These are phyloP conservation scores for Powellomyces hirtus DNA, from an alignment of 192 early-diverging fungal genomes.

Conservation along the genomic window DNA sequence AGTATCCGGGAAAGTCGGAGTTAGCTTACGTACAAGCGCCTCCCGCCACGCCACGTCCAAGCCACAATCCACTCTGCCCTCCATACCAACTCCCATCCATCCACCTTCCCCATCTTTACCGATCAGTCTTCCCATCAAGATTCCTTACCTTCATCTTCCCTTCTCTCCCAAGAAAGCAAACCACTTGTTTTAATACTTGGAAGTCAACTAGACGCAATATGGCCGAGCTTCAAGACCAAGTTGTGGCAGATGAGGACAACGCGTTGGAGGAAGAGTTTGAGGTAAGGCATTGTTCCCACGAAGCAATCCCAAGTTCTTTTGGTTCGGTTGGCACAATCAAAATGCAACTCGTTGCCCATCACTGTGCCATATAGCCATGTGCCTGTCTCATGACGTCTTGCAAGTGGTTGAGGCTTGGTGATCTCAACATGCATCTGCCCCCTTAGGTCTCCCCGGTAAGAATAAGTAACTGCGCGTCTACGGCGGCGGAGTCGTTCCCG, in stretches of 20 bases:
- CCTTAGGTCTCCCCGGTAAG: constrained; percentile 16
- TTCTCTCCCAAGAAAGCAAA: neutral
- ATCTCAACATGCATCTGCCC: neutral
- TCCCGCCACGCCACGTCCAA: neutral
- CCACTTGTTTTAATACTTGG: neutral
- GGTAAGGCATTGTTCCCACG: constrained; percentile 3
- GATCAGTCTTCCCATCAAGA: neutral
- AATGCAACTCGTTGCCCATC: neutral
- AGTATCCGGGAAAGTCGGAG: neutral
- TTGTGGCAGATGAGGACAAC: constrained; percentile 22
- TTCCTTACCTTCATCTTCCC: neutral
- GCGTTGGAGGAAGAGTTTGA: constrained; percentile 27
- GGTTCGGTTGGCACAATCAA: neutral
- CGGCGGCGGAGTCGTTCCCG: neutral
- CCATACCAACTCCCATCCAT: neutral
- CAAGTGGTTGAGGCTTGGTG: neutral
- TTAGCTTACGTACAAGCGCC: neutral
- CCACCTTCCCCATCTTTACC: neutral
- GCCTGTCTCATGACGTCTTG: neutral
- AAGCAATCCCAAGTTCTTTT: neutral
- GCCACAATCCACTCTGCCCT: neutral
- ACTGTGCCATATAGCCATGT: neutral
- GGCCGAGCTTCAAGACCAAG: constrained; percentile 25
- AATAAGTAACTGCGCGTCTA: neutral
- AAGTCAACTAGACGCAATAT: constrained; percentile 7